Conservation (phyloP, 768 basidiomycete genomes). For the Lactarius akahatsu region DNA sequence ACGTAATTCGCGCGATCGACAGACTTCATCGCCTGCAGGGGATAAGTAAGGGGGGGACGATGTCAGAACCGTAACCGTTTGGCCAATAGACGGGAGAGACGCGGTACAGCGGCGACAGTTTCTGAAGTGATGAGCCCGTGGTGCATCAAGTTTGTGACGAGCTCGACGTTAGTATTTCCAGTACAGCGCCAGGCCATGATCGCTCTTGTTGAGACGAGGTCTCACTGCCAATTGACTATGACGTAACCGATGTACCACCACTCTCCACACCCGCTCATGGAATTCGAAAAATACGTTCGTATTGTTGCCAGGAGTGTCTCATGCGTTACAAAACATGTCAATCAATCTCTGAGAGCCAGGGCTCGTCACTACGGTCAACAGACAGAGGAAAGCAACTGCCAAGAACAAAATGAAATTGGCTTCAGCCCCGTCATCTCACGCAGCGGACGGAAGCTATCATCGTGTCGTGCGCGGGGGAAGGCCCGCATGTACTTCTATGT, state of each 20-base stretch:
- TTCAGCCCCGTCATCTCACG: neutral
- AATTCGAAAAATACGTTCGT: neutral
- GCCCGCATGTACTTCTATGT: neutral
- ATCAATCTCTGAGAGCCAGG: slow-evolving; percentile 42
- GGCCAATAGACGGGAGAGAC: neutral
- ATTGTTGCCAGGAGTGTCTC: neutral
- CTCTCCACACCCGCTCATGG: neutral
- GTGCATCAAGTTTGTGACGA: slow-evolving; percentile 63
- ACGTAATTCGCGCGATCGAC: slow-evolving; percentile 52
- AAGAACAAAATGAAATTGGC: neutral
- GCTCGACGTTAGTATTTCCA: slow-evolving; percentile 67
- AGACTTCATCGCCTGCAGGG: slow-evolving; percentile 43
- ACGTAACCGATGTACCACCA: neutral
- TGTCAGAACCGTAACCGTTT: neutral
- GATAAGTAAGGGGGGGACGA: neutral
- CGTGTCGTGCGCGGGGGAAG: neutral
- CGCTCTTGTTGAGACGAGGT: neutral
- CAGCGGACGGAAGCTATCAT: neutral
- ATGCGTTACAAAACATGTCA: slow-evolving; percentile 13
- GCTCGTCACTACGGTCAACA: slow-evolving; percentile 44
- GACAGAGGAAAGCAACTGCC: slow-evolving; percentile 42
- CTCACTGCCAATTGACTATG: neutral
- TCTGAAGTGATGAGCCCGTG: slow-evolving; percentile 58
- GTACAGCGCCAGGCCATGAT: slow-evolving; percentile 82
- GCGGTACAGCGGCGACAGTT: slow-evolving; percentile 50